These are phyloP conservation scores for Cordyceps tenuipes DNA, from an alignment of 2,329 filamentous ascomycete genomes.

Conservation along the genomic window DNA sequence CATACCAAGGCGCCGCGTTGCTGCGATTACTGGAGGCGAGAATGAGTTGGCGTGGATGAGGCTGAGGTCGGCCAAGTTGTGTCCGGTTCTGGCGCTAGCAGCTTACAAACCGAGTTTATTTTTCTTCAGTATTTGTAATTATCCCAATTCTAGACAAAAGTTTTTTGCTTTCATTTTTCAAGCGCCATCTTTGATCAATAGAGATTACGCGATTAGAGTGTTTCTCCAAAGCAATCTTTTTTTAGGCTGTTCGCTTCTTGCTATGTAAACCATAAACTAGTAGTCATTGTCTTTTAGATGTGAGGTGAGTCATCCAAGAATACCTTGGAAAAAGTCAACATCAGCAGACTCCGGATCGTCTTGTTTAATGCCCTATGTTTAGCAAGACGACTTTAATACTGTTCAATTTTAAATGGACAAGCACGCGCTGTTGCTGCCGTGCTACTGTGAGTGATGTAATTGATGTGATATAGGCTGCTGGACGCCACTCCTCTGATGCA, in stretches of 20 bases:
- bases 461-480: not conserved
- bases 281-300: not conserved
- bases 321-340: not conserved
- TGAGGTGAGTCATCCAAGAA: not conserved
- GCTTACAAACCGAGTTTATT: conserved; percentile 1
- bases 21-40: not conserved
- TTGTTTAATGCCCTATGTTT: not conserved
- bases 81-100: not conserved
- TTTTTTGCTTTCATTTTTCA: too few species aligned
- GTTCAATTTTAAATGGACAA: not conserved
- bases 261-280: not conserved
- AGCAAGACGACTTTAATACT: not conserved
- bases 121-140: not conserved
- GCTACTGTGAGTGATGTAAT: not conserved
- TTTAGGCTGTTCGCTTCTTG: not conserved
- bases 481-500: not conserved
- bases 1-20: not conserved
- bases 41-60: not conserved
- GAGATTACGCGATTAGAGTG: too few species aligned
- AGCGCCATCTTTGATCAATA: too few species aligned
- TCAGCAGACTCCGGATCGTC: not conserved
- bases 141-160: too few species aligned
- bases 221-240: too few species aligned
- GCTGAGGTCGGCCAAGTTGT: not conserved
- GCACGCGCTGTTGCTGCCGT: not conserved